These are phyloP conservation scores for Fusarium sp. DNA, from an alignment of 2,329 filamentous ascomycete genomes.

Conservation along the genomic window DNA sequence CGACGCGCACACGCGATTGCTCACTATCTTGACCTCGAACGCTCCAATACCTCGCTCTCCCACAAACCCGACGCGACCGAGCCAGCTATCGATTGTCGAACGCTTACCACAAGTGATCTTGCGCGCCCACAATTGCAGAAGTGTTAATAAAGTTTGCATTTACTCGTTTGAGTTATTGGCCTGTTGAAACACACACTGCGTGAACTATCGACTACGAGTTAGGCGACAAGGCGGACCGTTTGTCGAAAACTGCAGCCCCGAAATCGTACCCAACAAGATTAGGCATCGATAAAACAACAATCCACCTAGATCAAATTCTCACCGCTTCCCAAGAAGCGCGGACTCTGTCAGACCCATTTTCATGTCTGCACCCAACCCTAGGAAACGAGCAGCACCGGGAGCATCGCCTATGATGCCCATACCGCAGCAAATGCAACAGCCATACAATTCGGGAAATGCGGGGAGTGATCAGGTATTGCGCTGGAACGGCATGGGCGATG, in stretches of 20 bases:
- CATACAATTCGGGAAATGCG: slow-evolving; percentile 62
- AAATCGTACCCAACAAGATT: slow-evolving; percentile 33
- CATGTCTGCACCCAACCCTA: slow-evolving; percentile 67
- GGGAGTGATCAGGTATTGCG: slow-evolving; percentile 64
- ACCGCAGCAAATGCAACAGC: slow-evolving; percentile 65
- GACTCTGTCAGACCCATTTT: slow-evolving; percentile 15
- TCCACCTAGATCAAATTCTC: slow-evolving; percentile 16
- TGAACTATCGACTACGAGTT: slow-evolving; percentile 5
- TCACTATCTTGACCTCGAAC: not conserved
- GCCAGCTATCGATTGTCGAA: slow-evolving; percentile 14
- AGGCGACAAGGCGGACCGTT: slow-evolving; percentile 27
- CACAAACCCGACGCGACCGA: slow-evolving; percentile 18
- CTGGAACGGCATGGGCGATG: slow-evolving; percentile 61
- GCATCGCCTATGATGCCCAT: slow-evolving; percentile 73
- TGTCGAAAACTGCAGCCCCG: slow-evolving; percentile 25
- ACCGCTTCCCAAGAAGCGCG: slow-evolving; percentile 34
- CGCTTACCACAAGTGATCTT: slow-evolving; percentile 30
- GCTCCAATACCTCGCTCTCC: slow-evolving; percentile 9
- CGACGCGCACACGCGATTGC: slow-evolving; percentile 13
- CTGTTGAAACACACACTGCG: slow-evolving; percentile 4
- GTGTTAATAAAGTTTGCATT: slow-evolving; percentile 24
- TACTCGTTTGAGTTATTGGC: slow-evolving; percentile 1
- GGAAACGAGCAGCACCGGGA: slow-evolving; percentile 84
- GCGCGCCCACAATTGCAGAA: slow-evolving; percentile 19
- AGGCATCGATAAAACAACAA: slow-evolving; percentile 42